A percentile compares a stretch with the other conserved stretches of the same genome.
Evolutionary conservation across 2,329 filamentous ascomycete species (phyloP).

Genomic region (Arachnopeziza araneosa): DNA sequence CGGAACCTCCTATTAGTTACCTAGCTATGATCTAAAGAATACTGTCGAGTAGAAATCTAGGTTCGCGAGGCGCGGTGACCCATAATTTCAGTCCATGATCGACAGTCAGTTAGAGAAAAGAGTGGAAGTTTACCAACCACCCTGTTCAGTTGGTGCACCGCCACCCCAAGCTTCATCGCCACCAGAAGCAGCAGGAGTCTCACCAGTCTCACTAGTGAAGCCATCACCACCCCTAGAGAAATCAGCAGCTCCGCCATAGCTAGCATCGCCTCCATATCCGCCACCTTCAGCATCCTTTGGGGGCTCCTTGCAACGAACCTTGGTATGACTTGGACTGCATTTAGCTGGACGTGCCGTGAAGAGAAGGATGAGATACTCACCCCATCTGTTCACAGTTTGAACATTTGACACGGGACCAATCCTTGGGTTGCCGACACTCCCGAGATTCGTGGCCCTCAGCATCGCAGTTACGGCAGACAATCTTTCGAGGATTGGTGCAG

Average conservation of each 20-base stretch:
- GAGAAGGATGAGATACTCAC: constrained; percentile 1
- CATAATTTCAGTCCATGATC: neutral
- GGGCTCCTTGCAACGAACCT: constrained; percentile 36
- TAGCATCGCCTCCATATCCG: neutral
- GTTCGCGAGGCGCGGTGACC: neutral
- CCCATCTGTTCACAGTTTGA: constrained; percentile 44
- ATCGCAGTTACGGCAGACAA: constrained; percentile 55
- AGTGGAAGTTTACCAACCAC: neutral
- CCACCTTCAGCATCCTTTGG: constrained; percentile 6
- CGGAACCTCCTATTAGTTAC: neutral
- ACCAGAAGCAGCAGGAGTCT: neutral
- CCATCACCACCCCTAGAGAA: too few relatives aligned
- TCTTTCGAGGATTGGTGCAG: constrained; percentile 25
- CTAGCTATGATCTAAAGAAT: neutral
- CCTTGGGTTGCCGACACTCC: constrained; percentile 39
- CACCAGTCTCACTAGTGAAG: neutral
- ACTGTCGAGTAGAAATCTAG: neutral
- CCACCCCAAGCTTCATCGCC: neutral
- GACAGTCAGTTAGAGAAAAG: neutral
- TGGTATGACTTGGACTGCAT: constrained; percentile 33
- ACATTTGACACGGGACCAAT: constrained; percentile 51
- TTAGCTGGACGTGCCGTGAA: neutral
- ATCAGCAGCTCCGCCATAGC: neutral
- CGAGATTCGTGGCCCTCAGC: constrained; percentile 57
- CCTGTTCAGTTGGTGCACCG: neutral